Percentiles rank a stretch among this genome's conserved stretches.
Conservation (phyloP, 2,329 filamentous ascomycete species). For the Sporothrix protearum region DNA sequence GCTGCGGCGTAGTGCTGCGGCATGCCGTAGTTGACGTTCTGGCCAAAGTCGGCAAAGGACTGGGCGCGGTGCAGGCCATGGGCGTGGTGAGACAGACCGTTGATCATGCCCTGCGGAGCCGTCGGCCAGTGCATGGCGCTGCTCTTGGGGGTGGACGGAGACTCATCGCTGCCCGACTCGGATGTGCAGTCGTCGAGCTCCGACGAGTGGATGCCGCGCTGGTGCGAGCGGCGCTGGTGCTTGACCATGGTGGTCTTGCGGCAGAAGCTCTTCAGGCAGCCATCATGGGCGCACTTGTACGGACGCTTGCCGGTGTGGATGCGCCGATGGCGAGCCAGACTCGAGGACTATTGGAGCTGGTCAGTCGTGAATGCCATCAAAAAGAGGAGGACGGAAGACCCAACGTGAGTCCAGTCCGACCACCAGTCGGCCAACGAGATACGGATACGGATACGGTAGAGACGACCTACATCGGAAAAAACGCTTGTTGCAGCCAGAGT, state of each 20-base stretch:
- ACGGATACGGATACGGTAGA: too few relatives aligned
- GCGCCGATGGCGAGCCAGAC: constrained; percentile 60
- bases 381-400: not conserved
- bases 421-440: not conserved
- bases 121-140: constrained; percentile 50
- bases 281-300: constrained; percentile 59
- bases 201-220: constrained; percentile 54
- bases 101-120: constrained; percentile 40
- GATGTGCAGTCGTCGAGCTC: constrained; percentile 55
- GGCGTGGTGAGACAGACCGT: constrained; percentile 31
- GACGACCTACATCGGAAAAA: constrained; percentile 61
- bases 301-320: constrained; percentile 66
- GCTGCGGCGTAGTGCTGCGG: constrained; percentile 42
- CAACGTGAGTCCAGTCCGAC: too few relatives aligned
- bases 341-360: constrained; percentile 52
- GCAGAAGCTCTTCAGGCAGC: constrained; percentile 66
- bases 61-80: constrained; percentile 49
- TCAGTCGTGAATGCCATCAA: not conserved
- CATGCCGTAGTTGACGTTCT: constrained; percentile 44
- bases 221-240: constrained; percentile 60
- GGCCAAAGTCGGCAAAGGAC: constrained; percentile 54
- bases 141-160: constrained; percentile 56
- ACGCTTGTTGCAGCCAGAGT: constrained; percentile 62
- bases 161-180: constrained; percentile 57
- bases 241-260: constrained; percentile 70